Conservation (phyloP, 2,329 filamentous ascomycete genomes). For the Apiospora marii region DNA sequence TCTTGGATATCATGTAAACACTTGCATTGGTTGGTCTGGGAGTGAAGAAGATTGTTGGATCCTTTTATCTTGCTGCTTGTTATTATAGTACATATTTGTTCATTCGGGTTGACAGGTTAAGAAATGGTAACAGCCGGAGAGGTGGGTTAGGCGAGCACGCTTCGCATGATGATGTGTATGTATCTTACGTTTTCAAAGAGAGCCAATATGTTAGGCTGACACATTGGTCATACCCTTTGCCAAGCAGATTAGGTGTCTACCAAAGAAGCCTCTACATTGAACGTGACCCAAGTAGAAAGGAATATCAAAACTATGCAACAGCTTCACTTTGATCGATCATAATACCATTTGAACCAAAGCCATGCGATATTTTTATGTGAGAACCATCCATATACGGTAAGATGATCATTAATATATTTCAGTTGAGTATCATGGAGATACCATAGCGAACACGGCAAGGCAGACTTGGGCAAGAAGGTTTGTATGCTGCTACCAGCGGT, state of each 20-base stretch:
- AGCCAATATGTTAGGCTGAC: neutral
- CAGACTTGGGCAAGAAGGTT: neutral
- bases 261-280: neutral
- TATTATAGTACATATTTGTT: neutral
- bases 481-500: slow-evolving; percentile 2
- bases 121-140: slow-evolving; percentile 1
- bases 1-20: neutral
- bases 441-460: neutral
- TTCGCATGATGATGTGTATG: slow-evolving; percentile 9
- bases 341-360: no score
- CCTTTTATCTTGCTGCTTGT: neutral
- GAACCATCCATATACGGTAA: no score
- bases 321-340: no score
- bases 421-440: neutral
- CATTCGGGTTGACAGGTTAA: neutral
- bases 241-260: neutral
- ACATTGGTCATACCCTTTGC: neutral
- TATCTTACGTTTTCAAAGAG: slow-evolving; percentile 6
- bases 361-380: no score
- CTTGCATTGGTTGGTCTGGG: slow-evolving; percentile 13
- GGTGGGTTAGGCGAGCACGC: neutral
- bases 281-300: neutral
- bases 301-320: no score
- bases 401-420: neutral
- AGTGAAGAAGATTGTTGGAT: neutral